These are phyloP conservation scores for Ascochyta clinopodiicola DNA, from an alignment of 2,329 filamentous ascomycete species.

Conservation along the genomic window DNA sequence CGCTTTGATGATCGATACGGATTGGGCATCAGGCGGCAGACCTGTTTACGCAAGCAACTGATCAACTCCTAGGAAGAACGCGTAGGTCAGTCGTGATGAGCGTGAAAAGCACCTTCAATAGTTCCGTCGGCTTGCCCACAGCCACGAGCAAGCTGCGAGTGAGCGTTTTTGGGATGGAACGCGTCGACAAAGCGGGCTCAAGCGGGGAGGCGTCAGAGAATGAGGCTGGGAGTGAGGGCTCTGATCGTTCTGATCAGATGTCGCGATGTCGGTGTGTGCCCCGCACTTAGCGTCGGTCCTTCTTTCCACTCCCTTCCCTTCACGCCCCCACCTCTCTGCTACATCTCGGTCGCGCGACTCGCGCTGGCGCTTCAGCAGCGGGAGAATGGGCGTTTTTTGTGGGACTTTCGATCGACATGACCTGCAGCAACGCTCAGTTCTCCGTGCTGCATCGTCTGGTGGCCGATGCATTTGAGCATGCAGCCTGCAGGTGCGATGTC, in stretches of 20 bases:
- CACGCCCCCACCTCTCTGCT: constrained; percentile 11
- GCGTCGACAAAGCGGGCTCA: constrained; percentile 22
- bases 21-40: constrained; percentile 10
- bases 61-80: constrained; percentile 20
- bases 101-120: constrained; percentile 18
- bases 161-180: constrained; percentile 25
- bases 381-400: constrained; percentile 18
- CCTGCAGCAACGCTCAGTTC: constrained; percentile 41
- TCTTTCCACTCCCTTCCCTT: constrained; percentile 17
- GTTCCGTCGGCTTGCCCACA: constrained; percentile 30
- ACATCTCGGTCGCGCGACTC: constrained; percentile 19
- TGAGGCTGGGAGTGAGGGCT: constrained; percentile 34
- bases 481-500: constrained; percentile 34
- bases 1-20: background rate
- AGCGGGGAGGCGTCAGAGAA: constrained; percentile 18
- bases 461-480: constrained; percentile 33
- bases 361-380: constrained; percentile 17
- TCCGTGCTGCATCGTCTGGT: constrained; percentile 31
- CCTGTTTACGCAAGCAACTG: constrained; percentile 39
- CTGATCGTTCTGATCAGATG: constrained; percentile 11
- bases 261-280: constrained; percentile 27
- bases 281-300: constrained; percentile 28
- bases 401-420: constrained; percentile 38
- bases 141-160: constrained; percentile 33
- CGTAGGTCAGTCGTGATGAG: constrained; percentile 22